Evolutionary conservation across 768 basidiomycete species (phyloP).

Genomic region (Hericium alpestre): DNA sequence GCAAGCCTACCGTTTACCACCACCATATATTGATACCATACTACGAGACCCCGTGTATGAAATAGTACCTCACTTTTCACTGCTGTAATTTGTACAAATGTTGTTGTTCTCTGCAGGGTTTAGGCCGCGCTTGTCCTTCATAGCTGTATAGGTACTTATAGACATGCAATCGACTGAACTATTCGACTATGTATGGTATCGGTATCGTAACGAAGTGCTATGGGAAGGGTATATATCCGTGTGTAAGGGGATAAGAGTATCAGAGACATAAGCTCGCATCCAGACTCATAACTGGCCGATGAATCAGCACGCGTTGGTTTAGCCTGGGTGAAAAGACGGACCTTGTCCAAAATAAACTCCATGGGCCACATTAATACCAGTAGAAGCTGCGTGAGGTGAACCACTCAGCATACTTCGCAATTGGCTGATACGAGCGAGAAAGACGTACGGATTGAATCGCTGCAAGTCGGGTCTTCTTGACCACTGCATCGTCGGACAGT

Average conservation of each 20-base stretch:
- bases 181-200: neutral
- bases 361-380: constrained; percentile 38
- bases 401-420: neutral
- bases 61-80: neutral
- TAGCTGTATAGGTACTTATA: neutral
- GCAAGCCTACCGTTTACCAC: neutral
- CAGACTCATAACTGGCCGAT: constrained; percentile 4
- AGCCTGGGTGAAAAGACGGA: constrained; percentile 10
- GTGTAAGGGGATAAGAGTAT: neutral
- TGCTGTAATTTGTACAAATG: constrained; percentile 2
- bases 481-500: constrained; percentile 32
- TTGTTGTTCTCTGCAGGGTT: neutral
- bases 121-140: neutral
- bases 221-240: neutral
- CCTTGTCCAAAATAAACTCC: constrained; percentile 35
- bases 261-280: constrained; percentile 9
- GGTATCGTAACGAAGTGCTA: neutral
- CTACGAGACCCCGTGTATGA: neutral
- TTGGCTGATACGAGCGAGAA: neutral
- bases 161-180: neutral
- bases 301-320: neutral
- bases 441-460: constrained; percentile 34
- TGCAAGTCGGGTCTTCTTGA: constrained; percentile 38
- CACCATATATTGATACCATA: constrained; percentile 3
- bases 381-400: constrained; percentile 26